These are phyloP conservation scores for Chytriomyces sp. DNA, from an alignment of 192 early-diverging fungal genomes.

Conservation along the genomic window DNA sequence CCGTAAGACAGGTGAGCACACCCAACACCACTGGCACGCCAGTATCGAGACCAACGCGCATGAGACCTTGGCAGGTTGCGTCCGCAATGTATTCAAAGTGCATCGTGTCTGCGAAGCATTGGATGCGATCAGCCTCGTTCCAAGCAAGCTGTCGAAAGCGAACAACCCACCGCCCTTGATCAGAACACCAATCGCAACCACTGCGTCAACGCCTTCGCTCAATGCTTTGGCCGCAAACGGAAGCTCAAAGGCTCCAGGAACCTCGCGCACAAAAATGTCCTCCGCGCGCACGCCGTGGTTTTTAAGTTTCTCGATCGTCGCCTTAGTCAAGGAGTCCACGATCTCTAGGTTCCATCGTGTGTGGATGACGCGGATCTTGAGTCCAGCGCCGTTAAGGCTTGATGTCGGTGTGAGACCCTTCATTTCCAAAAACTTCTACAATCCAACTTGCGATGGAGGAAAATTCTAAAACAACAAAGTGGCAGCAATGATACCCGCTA, in stretches of 20 bases:
- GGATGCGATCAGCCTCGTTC: not conserved
- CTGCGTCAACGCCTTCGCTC: slow-evolving; percentile 82
- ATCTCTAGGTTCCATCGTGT: slow-evolving; percentile 93
- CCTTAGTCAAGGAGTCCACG: slow-evolving; percentile 80
- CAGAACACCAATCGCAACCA: slow-evolving; percentile 93
- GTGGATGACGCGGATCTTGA: slow-evolving; percentile 63
- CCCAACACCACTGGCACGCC: slow-evolving; percentile 92
- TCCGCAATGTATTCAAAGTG: slow-evolving; percentile 99
- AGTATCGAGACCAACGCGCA: slow-evolving; percentile 92
- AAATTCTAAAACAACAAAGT: too few species aligned
- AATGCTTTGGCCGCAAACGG: slow-evolving; percentile 85
- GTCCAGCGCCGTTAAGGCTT: slow-evolving; percentile 19
- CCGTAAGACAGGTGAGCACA: slow-evolving; percentile 90
- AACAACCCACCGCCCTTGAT: slow-evolving; percentile 81
- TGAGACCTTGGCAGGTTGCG: slow-evolving; percentile 86
- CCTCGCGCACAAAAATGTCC: slow-evolving; percentile 78
- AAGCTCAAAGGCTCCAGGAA: slow-evolving; percentile 94
- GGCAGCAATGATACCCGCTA: too few species aligned
- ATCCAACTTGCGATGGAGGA: too few species aligned
- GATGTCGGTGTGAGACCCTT: slow-evolving; percentile 9
- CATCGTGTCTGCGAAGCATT: slow-evolving; percentile 67
- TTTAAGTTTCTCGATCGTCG: slow-evolving; percentile 67
- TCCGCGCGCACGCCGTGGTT: slow-evolving; percentile 64
- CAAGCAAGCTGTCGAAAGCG: not conserved
- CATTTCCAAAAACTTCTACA: too few species aligned